phyloP scores from a whole-genome alignment of 2,329 filamentous ascomycete genomes.

The Talaromyces atroroseus region DNA sequence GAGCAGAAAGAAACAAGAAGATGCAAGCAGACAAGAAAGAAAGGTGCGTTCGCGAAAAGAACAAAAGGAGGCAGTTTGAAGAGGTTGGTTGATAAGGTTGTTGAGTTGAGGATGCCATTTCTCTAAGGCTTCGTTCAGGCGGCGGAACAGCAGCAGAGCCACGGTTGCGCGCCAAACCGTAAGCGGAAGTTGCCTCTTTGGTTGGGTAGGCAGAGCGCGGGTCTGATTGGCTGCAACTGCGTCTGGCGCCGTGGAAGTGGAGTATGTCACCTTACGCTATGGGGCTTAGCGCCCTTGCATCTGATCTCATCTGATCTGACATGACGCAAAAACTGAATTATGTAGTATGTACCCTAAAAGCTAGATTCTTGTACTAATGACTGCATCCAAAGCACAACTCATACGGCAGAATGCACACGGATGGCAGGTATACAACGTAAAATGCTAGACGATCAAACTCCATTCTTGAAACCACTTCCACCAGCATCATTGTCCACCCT shows the following conservation, averaged over 20 bases:
- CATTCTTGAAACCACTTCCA: constrained; percentile 24
- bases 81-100: background rate
- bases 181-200: constrained; percentile 6
- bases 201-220: background rate
- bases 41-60: background rate
- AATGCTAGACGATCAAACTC: background rate
- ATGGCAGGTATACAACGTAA: too few species aligned
- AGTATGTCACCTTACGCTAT: background rate
- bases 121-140: background rate
- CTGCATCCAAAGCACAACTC: too few species aligned
- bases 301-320: background rate
- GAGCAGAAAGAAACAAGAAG: background rate
- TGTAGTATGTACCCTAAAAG: too few species aligned
- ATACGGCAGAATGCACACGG: too few species aligned
- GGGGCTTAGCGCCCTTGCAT: background rate
- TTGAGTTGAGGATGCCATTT: background rate
- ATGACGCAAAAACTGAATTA: background rate
- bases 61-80: background rate
- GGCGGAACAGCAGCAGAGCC: background rate
- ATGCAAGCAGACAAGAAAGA: background rate
- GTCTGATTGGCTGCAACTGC: constrained; percentile 1
- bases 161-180: background rate
- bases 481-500: constrained; percentile 37
- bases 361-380: too few species aligned
- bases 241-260: background rate